Conservation (phyloP, 2,329 filamentous ascomycete genomes). For the Epichloe gansuensis region DNA sequence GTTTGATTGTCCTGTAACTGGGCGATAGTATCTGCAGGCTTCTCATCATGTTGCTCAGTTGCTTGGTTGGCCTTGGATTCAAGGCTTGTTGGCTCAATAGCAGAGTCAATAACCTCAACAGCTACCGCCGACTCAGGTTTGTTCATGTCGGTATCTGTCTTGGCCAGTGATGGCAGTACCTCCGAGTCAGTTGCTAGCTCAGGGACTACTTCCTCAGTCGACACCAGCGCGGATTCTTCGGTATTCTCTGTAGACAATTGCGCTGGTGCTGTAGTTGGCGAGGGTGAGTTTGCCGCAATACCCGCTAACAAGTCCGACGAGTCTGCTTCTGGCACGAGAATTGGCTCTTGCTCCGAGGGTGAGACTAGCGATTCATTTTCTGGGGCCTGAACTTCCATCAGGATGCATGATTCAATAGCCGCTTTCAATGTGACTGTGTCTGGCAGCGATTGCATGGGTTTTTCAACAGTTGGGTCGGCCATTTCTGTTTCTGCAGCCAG, state of each 20-base stretch:
- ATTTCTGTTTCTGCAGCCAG: not conserved
- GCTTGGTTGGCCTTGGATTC: not conserved
- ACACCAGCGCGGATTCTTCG: not conserved
- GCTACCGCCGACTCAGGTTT: not conserved
- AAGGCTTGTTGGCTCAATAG: not conserved
- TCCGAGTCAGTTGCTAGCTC: not conserved
- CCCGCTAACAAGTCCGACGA: not conserved
- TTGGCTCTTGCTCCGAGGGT: not conserved
- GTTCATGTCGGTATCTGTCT: not conserved
- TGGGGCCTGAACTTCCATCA: not conserved
- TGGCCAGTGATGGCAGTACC: not conserved
- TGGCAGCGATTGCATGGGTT: not conserved
- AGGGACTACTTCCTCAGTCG: not conserved
- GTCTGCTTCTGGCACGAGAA: not conserved
- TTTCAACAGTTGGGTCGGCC: not conserved
- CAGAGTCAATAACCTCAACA: not conserved
- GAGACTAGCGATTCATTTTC: not conserved
- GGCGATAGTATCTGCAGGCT: not conserved
- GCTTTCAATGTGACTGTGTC: not conserved
- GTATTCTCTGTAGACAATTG: too few species aligned
- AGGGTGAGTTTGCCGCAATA: not conserved
- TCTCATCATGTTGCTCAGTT: not conserved
- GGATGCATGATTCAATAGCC: not conserved
- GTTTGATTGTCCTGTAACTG: not conserved
- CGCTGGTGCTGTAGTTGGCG: not conserved